Evolutionary conservation across 2,329 filamentous ascomycete genomes (phyloP), one percentile per base, ranked within the genome.

Genomic region (Penicillium sp.): DNA sequence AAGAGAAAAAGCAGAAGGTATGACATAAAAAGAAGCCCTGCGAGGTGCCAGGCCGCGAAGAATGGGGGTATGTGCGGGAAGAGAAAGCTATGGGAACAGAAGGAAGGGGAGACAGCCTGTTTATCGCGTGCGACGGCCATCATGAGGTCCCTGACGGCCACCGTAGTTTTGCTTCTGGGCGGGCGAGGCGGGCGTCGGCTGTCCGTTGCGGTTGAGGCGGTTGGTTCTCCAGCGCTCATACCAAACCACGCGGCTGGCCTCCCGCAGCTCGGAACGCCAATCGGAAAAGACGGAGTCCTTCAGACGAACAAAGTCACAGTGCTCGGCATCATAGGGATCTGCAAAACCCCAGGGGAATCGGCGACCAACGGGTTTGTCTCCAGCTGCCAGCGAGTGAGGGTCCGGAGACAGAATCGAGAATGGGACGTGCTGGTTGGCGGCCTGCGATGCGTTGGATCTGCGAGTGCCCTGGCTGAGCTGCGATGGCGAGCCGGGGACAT

Each of bases 291-390:
- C 87, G 7, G 85, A 84, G 52, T 97, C 90, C 72, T 93, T 93
- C 58, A 98, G 78, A 54, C 85, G 84, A 49, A 86, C 76, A 68
- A 96, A 98, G 70, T 98, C 93, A 72, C 93, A 98, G 72, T 98
- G 93, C 60, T 87, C 81, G 28, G 83, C 77, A 62, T 97, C 84
- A 74, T 93, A 90, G 0, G 93, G 93, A 64, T 97, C 88, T 4
- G 93, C 93, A 60, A 96, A 94, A 6, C 93, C 93, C 93, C 93
- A 98, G 0, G 93, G 87, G 67, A 97, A 98, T 57, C 85, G 84
- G 53, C 93, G 86, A 40, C 93, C 93, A 53, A 95, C 73, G 2
- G 69, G 72, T 35, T 68, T 64, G 48, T 71, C 64, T 9, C 64
- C 66, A 28, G 67, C 64, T 26, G 94, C 87, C 29, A 74, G 55